These are phyloP conservation scores for Albizia julibrissin DNA, from an alignment of 306 rosid species.

Conservation along the genomic window DNA sequence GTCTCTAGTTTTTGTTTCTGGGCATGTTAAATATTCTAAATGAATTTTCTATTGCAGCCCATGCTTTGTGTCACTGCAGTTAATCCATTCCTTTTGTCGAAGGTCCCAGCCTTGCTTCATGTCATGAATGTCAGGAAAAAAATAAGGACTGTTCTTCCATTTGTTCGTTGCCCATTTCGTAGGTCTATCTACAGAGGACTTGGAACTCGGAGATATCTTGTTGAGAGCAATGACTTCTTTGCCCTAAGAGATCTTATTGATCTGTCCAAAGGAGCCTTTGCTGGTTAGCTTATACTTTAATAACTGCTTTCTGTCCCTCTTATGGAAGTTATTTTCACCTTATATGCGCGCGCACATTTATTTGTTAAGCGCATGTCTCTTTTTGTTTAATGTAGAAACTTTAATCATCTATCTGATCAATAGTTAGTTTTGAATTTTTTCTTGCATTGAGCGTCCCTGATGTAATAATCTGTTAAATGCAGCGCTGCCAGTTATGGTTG, in stretches of 20 bases:
- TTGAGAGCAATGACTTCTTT: conserved; percentile 95
- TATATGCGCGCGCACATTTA: neutral
- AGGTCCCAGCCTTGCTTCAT: conserved; percentile 87
- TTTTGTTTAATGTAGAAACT: conserved; percentile 17
- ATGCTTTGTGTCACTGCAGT: conserved; percentile 99
- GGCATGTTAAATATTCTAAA: conserved; percentile 11
- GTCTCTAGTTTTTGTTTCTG: neutral
- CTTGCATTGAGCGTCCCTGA: conserved; percentile 25
- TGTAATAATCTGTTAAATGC: conserved; percentile 41
- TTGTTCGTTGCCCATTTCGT: conserved; percentile 83
- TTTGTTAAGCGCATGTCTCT: conserved; percentile 11
- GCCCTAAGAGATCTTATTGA: conserved; percentile 95
- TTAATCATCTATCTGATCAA: conserved; percentile 8
- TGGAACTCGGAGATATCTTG: conserved; percentile 85
- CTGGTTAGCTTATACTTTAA: conserved; percentile 61
- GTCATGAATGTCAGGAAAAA: conserved; percentile 84
- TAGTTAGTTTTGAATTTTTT: conserved; percentile 22
- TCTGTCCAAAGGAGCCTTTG: conserved; percentile 96
- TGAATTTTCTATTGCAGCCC: conserved; percentile 81
- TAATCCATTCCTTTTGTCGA: conserved; percentile 93
- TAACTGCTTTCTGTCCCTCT: conserved; percentile 16
- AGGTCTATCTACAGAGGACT: conserved; percentile 81
- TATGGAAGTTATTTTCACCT: conserved; percentile 22
- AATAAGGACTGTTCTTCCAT: conserved; percentile 79
- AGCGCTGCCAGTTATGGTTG: conserved; percentile 92